phyloP scores from a whole-genome alignment of 352 stramenopile genomes.

The Phytopythium kandeliae region DNA sequence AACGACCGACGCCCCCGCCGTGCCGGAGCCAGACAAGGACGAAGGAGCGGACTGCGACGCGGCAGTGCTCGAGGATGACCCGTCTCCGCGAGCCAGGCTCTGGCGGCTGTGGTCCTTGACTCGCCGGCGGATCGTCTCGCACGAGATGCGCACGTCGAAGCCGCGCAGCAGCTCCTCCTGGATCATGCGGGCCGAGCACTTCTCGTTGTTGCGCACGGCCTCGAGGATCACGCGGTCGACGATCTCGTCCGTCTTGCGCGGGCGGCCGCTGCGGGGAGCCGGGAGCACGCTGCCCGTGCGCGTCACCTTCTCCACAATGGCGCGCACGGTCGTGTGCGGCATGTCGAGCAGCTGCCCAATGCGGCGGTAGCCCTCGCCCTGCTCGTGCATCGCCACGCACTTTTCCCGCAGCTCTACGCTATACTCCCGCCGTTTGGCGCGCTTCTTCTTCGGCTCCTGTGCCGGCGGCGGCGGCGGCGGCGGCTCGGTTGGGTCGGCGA shows the following conservation, averaged over 20 bases:
- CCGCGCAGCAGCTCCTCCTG: conserved; percentile 41
- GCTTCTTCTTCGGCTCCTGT: conserved; percentile 7
- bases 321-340: conserved; percentile 65
- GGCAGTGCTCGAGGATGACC: background rate
- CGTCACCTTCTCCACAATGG: conserved; percentile 59
- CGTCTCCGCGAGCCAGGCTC: conserved; percentile 4
- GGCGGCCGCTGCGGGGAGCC: conserved; percentile 44
- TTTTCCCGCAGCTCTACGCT: conserved; percentile 46
- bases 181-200: conserved; percentile 52
- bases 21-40: background rate
- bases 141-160: conserved; percentile 54
- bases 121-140: conserved; percentile 61
- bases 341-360: conserved; percentile 59
- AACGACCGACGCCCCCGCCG: background rate
- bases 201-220: conserved; percentile 46
- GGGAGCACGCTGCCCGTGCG: conserved; percentile 44
- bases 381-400: conserved; percentile 42
- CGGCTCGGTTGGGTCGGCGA: background rate
- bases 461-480: background rate
- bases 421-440: conserved; percentile 47
- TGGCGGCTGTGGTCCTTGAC: conserved; percentile 57
- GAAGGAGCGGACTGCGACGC: background rate
- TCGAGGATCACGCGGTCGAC: conserved; percentile 63
- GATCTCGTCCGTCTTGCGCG: conserved; percentile 59
- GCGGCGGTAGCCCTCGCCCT: conserved; percentile 50